phyloP scores from a whole-genome alignment of 2,329 filamentous ascomycete species.

The Ophidiomyces ophidiicola region DNA sequence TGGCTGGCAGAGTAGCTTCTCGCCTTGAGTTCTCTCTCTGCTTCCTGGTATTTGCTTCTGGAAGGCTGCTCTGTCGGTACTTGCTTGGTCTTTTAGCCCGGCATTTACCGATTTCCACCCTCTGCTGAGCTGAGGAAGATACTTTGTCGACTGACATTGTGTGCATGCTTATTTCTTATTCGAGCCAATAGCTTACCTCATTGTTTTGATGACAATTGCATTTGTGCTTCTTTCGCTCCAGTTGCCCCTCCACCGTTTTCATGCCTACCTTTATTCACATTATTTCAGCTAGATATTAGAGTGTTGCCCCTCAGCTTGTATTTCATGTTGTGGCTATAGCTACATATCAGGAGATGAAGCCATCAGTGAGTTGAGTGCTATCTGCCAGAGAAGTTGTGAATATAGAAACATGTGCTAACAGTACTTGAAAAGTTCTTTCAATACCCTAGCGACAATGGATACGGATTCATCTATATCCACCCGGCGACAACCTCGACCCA shows the following conservation, averaged over 20 bases:
- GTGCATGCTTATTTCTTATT: too few species aligned
- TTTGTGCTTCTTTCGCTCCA: too few species aligned
- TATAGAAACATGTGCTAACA: neutral
- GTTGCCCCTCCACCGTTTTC: neutral
- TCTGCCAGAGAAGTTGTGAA: neutral
- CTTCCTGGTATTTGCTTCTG: too few species aligned
- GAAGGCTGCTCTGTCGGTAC: too few species aligned
- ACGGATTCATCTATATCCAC: neutral
- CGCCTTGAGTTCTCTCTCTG: too few species aligned
- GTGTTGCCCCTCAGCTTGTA: neutral
- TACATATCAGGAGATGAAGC: conserved; percentile 2
- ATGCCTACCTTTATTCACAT: neutral
- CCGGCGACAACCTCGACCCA: neutral
- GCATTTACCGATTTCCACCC: too few species aligned
- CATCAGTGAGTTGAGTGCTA: neutral
- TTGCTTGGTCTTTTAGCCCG: too few species aligned
- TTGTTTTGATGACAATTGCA: neutral
- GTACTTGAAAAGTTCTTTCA: neutral
- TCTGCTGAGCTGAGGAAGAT: too few species aligned
- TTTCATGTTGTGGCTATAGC: neutral
- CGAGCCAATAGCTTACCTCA: too few species aligned
- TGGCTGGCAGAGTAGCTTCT: neutral
- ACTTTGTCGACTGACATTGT: too few species aligned
- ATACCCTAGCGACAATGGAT: neutral
- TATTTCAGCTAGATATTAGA: neutral